Evolutionary conservation across 768 basidiomycete species (phyloP).

Genomic region (Zangia roseola): DNA sequence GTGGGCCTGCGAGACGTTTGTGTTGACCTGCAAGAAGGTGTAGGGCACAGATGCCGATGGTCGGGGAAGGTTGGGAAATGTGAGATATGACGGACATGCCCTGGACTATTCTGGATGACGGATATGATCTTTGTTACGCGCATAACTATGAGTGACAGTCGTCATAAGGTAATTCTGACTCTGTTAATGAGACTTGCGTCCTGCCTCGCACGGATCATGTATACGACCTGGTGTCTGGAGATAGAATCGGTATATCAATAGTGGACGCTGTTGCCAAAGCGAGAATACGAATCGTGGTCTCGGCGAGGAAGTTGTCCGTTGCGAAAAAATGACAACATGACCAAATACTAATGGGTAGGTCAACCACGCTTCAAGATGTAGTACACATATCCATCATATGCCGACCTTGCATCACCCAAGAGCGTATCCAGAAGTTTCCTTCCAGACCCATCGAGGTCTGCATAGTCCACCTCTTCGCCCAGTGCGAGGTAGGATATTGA

Average conservation of each 20-base stretch:
- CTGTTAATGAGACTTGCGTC: no score
- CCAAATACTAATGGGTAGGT: background rate
- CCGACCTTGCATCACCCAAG: slow-evolving; percentile 16
- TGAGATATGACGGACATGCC: background rate
- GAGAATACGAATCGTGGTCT: no score
- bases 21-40: slow-evolving; percentile 14
- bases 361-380: background rate
- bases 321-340: background rate
- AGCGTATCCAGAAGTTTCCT: slow-evolving; percentile 12
- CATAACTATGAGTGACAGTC: no score
- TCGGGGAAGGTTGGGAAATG: background rate
- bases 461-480: background rate
- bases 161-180: no score
- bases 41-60: background rate
- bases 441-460: background rate
- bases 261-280: no score
- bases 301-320: no score
- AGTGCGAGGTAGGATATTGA: slow-evolving; percentile 2
- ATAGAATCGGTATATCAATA: no score
- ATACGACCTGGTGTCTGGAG: no score
- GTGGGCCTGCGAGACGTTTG: slow-evolving; percentile 20
- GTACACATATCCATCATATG: slow-evolving; percentile 8
- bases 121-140: no score
- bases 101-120: background rate
- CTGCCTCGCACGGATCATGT: no score